These are phyloP conservation scores for Knoxia roxburghii DNA, from an alignment of 257 asterid species.

Conservation along the genomic window DNA sequence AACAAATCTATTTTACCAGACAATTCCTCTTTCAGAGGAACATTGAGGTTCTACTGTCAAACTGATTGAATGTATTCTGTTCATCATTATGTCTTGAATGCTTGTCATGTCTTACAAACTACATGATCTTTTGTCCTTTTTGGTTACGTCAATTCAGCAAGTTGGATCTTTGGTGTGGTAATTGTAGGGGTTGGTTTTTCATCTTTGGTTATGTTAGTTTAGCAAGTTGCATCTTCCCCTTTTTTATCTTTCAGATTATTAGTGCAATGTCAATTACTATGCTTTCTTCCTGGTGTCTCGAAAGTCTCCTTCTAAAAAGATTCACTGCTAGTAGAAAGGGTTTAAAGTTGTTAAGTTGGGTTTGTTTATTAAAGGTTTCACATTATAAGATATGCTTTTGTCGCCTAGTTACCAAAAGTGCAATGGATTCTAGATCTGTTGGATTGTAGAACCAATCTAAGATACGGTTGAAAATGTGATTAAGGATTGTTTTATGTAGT, in stretches of 20 bases:
- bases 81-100: conserved; percentile 3
- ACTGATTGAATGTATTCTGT: not conserved
- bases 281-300: not conserved
- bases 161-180: not conserved
- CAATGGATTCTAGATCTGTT: not conserved
- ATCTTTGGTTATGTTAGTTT: no score
- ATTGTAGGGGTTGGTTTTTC: no score
- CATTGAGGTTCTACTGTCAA: conserved; percentile 39
- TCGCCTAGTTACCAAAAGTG: not conserved
- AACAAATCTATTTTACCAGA: conserved; percentile 42
- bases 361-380: not conserved
- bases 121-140: not conserved
- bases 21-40: conserved; percentile 37
- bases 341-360: not conserved
- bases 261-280: conserved; percentile 2
- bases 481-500: not conserved
- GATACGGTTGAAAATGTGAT: not conserved
- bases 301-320: not conserved
- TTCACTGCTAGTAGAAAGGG: not conserved
- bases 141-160: not conserved
- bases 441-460: not conserved
- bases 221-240: no score
- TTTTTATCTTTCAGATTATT: not conserved
- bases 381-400: not conserved
- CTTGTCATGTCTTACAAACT: not conserved